These are phyloP conservation scores for Logfia minima DNA, from an alignment of 129 eudicot species.

Conservation along the genomic window DNA sequence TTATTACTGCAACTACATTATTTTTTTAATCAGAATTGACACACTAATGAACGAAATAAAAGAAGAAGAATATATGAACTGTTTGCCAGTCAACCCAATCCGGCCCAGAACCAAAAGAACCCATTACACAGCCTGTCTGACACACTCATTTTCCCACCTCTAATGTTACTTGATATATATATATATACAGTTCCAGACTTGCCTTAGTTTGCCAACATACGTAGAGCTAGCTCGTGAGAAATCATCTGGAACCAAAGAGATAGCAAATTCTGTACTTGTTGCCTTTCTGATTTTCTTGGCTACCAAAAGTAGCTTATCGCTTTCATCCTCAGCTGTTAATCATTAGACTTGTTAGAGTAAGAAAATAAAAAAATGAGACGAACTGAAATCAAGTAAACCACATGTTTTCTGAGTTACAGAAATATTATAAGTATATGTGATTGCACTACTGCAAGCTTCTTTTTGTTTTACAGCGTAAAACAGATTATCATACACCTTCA, in stretches of 20 bases:
- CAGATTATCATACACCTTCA: constrained; percentile 9
- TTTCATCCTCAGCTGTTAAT: constrained; percentile 65
- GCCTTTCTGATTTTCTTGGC: constrained; percentile 85
- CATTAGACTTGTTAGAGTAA: constrained; percentile 29
- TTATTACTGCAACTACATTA: background rate
- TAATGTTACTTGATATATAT: background rate
- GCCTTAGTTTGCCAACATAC: constrained; percentile 90
- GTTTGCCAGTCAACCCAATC: background rate
- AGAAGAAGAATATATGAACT: background rate
- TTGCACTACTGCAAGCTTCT: background rate
- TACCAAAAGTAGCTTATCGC: constrained; percentile 69
- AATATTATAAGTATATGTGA: background rate
- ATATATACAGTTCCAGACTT: constrained; percentile 30
- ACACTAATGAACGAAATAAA: background rate
- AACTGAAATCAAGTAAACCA: background rate
- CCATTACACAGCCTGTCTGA: background rate
- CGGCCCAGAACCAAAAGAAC: background rate
- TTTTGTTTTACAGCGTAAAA: background rate
- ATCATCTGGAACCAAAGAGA: constrained; percentile 82
- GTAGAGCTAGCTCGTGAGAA: constrained; percentile 88
- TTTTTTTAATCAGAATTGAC: background rate
- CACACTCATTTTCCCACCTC: background rate
- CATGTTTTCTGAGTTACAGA: background rate
- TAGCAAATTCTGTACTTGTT: constrained; percentile 74
- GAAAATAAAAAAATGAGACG: background rate